Conservation (phyloP, 495 filamentous ascomycete species). For the Tetracladium marchalianum region DNA sequence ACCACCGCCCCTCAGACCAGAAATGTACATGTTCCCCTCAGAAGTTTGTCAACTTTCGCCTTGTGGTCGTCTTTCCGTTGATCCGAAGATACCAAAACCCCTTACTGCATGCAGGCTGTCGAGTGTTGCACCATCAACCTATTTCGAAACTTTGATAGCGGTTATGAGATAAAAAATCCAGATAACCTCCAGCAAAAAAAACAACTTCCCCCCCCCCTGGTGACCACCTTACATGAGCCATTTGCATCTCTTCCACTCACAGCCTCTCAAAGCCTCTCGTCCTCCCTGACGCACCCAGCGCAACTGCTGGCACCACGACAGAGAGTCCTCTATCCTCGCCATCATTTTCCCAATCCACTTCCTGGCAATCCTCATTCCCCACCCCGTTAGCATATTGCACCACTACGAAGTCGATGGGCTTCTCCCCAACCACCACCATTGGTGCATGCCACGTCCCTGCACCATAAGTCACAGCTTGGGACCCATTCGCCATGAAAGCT, state of each 20-base stretch:
- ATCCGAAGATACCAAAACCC: no score
- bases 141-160: no score
- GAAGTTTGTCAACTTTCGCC: no score
- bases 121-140: no score
- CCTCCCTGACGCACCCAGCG: neutral
- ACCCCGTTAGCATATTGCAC: slow-evolving; percentile 83
- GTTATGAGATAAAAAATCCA: no score
- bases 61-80: no score
- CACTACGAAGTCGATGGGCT: slow-evolving; percentile 72
- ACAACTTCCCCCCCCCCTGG: no score
- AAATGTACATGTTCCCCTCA: no score
- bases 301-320: slow-evolving; percentile 5
- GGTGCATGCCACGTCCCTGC: slow-evolving; percentile 95
- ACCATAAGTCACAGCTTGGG: slow-evolving; percentile 84
- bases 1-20: no score
- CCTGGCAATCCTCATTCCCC: slow-evolving; percentile 80
- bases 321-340: neutral
- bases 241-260: neutral
- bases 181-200: no score
- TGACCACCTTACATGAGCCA: no score
- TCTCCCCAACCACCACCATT: slow-evolving; percentile 75
- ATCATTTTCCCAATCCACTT: slow-evolving; percentile 37
- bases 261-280: neutral
- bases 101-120: no score
- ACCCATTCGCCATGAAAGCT: slow-evolving; percentile 71